Evolutionary conservation across 148 eudicot genomes (phyloP), one percentile per base, ranked within the genome.

Genomic region (Diospyros kaki): DNA sequence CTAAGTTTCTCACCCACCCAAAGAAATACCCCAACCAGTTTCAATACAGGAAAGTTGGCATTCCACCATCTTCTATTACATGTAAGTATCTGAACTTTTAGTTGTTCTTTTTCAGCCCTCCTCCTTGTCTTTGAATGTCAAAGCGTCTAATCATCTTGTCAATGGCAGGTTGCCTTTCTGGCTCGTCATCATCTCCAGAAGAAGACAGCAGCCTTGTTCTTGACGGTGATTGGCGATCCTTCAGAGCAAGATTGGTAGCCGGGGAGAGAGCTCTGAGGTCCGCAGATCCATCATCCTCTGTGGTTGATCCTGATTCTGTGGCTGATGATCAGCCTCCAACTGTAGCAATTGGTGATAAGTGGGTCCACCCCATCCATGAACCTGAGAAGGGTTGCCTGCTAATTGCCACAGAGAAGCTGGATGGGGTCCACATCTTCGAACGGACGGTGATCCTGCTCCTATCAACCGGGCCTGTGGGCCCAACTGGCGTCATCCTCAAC

Each of bases 361-460:
- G 98, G 98, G 97, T 91, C 12, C 98, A 94, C 74, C 68, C 83
- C 4, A 89, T 94, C 73, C 87, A 85, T 61, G 87, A 84, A 68
- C 98, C 97, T 5, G 98, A 94, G 76, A 90, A 81, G 73, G 98
- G 98, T 51, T 94, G 97, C 83, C 69, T 94, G 51, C 86, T 94
- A 55, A 85, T 94, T 54, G 98, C 98, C 44, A 87, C 93, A 0
- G 90, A 88, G 74, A 91, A 92, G 89, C 95, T 94, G 3, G 88
- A 94, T 42, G 98, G 97, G 14, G 95, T 91, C 72, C 97, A 91
- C 85, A 94, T 94, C n/a, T 94, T 91, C 73, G 98, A 91, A 75
- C 81, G 88, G 72, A 90, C 98, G 9, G 98, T 90, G 17, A 76
- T 94, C 74, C 87, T 94, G n/a, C 81, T 94, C 70, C 74, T 91